A percentile compares a stretch with the other conserved stretches of the same genome.
phyloP scores from a whole-genome alignment of 139 green algal genomes.

The Chlorella sp. region DNA sequence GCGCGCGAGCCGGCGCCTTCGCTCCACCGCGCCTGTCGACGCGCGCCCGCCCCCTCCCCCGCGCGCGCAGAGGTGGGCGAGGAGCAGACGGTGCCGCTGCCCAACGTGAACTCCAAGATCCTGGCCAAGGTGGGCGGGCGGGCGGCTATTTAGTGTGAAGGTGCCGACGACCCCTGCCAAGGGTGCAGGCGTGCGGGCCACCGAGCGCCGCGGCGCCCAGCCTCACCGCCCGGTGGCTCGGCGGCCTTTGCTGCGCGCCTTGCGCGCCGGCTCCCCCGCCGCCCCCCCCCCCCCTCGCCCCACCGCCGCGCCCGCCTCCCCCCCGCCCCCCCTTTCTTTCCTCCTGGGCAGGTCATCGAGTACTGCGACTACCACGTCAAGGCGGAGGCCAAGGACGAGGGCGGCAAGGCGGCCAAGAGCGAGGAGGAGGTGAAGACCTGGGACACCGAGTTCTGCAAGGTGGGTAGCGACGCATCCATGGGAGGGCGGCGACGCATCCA shows the following conservation, averaged over 20 bases:
- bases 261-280: too few species aligned
- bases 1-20: not conserved
- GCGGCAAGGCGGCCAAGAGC: conserved; percentile 70
- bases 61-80: conserved; percentile 61
- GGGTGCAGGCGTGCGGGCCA: too few species aligned
- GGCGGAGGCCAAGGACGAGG: conserved; percentile 65
- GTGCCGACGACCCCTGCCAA: too few species aligned
- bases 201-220: too few species aligned
- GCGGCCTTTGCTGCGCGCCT: too few species aligned
- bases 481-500: too few species aligned
- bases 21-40: not conserved
- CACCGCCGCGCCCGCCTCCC: not conserved
- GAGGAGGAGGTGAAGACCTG: conserved; percentile 93
- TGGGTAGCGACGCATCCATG: too few species aligned
- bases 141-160: too few species aligned
- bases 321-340: not conserved
- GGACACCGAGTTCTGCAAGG: conserved; percentile 96
- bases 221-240: too few species aligned
- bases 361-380: conserved; percentile 97
- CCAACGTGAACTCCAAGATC: conserved; percentile 84
- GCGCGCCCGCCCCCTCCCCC: not conserved
- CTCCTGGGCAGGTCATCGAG: conserved; percentile 82
- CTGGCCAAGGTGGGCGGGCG: conserved; percentile 48
- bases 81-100: conserved; percentile 77
- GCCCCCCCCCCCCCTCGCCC: too few species aligned